Evolutionary conservation across 2,329 filamentous ascomycete species (phyloP).

Genomic region (Juglanconis oblonga): DNA sequence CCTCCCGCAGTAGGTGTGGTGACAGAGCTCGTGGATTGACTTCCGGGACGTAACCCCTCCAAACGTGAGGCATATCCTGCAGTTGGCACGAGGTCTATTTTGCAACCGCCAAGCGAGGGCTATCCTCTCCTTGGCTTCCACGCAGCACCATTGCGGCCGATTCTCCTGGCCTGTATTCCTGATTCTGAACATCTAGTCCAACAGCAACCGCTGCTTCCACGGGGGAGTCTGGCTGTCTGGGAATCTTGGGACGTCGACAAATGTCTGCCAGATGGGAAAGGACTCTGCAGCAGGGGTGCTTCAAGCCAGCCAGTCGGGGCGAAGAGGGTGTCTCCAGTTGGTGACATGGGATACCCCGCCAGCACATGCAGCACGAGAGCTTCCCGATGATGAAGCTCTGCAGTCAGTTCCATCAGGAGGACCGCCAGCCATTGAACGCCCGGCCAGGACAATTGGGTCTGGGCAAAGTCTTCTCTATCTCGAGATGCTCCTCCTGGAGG

Average conservation of each 20-base stretch:
- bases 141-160: neutral
- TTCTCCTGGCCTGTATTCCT: neutral
- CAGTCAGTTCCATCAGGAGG: neutral
- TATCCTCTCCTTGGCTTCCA: neutral
- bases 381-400: constrained; percentile 5
- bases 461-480: neutral
- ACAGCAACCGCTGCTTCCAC: neutral
- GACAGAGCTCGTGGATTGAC: constrained; percentile 9
- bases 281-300: neutral
- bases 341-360: constrained; percentile 18
- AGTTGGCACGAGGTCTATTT: constrained; percentile 6
- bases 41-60: constrained; percentile 13
- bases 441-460: neutral
- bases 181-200: neutral
- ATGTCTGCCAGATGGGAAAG: neutral
- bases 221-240: neutral
- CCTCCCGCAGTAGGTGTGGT: constrained; percentile 10
- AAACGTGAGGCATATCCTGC: constrained; percentile 12
- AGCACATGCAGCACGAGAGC: constrained; percentile 10
- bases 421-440: neutral
- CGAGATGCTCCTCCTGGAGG: neutral
- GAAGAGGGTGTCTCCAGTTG: constrained; percentile 3
- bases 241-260: no score
- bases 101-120: neutral
- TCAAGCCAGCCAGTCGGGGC: constrained; percentile 15